Conservation (phyloP, 1,284 basidiomycete genomes). For the Trichosporon inkin region DNA sequence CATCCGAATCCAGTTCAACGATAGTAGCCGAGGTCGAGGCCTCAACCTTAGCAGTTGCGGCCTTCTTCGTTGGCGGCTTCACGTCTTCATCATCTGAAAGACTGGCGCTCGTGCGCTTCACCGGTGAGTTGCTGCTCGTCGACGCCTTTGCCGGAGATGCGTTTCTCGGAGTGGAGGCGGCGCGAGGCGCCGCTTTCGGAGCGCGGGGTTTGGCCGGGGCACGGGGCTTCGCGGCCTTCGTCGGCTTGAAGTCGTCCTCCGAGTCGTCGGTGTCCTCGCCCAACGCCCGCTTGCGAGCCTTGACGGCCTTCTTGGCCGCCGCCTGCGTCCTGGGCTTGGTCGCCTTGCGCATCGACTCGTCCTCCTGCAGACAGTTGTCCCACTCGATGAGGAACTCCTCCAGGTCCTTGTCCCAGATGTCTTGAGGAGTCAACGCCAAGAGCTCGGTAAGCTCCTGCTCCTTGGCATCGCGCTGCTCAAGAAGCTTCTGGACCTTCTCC, state of each 20-base stretch:
- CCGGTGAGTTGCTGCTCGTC: slow-evolving; percentile 20
- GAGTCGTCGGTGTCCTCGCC: slow-evolving; percentile 60
- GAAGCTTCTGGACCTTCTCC: slow-evolving; percentile 87
- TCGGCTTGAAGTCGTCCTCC: slow-evolving; percentile 65
- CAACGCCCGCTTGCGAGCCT: slow-evolving; percentile 54
- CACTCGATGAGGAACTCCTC: slow-evolving; percentile 78
- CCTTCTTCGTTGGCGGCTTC: slow-evolving; percentile 32
- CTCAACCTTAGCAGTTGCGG: background rate
- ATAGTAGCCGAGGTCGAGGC: background rate
- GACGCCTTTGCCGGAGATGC: slow-evolving; percentile 7
- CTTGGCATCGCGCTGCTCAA: slow-evolving; percentile 74
- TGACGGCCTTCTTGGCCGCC: slow-evolving; percentile 62
- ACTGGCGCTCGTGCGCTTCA: slow-evolving; percentile 24
- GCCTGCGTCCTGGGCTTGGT: slow-evolving; percentile 63
- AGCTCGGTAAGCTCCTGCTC: slow-evolving; percentile 76
- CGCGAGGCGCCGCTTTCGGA: slow-evolving; percentile 26
- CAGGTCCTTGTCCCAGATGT: slow-evolving; percentile 88
- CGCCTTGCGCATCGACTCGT: slow-evolving; percentile 57
- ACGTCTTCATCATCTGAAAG: slow-evolving; percentile 33
- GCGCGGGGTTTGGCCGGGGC: slow-evolving; percentile 35
- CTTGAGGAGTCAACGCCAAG: slow-evolving; percentile 72
- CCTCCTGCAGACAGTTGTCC: slow-evolving; percentile 65
- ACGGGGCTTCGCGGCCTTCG: slow-evolving; percentile 54
- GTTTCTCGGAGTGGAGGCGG: slow-evolving; percentile 15
- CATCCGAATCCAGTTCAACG: slow-evolving; percentile 3